Evolutionary conservation across 1,284 basidiomycete species (phyloP), one percentile per base, ranked within the genome.

Genomic region (Butyriboletus appendiculatus): DNA sequence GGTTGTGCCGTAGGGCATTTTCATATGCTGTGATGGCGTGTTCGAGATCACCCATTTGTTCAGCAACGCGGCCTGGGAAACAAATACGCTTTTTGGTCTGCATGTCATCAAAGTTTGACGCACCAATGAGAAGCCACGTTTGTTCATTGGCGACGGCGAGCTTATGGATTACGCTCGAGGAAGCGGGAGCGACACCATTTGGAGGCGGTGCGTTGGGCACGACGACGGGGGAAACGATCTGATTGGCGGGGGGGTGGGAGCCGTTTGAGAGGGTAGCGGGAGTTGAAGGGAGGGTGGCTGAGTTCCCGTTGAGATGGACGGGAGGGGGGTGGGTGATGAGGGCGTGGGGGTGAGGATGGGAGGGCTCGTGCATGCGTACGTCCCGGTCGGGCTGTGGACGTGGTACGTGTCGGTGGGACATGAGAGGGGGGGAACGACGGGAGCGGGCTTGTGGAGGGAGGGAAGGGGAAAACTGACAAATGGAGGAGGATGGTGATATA

Each of bases 41-140:
- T 69, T 95, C 92, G 65, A 92, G 81, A 75, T 96, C 91, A 59
- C 86, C 85, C 86, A 96, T 91, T 71, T 93, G 91, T 72, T 96
- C 93, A 55, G 93, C 92, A 56, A 95, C 90, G 55, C 90, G 85
- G 56, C 92, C 93, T 94, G 73, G 52, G 64, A 69, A 68, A 64
- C 50, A 50, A 56, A 37, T 41, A 20, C 50, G 37, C 20, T 33
- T 50, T 56, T 55, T 59, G 48, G 30, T 32, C 32, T 24, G 24
- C 18, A 39, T 28, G 48, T 24, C 16, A 11, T 33, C 26, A 56
- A 56, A 58, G 32, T 58, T 39, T 33, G 48, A 66, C 82, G 50
- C 24, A 92, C 93, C 93, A 71, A 96, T 94, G 63, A 94, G 76
- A 59, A 95, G 81, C 93, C 93, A 96, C 39, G 93, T 96, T 71